A percentile compares a stretch with the other conserved stretches of the same genome.
phyloP scores from a whole-genome alignment of 805 yeast genomes.

The Candida morakotiae region DNA sequence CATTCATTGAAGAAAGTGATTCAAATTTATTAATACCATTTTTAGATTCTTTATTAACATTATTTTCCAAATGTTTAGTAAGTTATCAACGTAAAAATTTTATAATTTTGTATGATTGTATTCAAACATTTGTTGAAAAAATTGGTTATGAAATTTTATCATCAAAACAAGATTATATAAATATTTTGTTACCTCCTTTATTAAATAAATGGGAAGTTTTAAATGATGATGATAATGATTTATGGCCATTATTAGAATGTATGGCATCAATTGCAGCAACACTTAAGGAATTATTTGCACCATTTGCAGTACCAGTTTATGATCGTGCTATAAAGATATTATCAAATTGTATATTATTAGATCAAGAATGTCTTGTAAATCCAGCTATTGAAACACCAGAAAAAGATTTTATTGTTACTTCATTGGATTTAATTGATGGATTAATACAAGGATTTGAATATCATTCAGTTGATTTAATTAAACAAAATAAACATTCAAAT shows the following conservation, averaged over 20 bases:
- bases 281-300: conserved; percentile 78
- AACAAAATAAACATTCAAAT: conserved; percentile 25
- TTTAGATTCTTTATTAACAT: conserved; percentile 62
- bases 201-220: conserved; percentile 75
- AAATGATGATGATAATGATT: conserved; percentile 72
- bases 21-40: conserved; percentile 57
- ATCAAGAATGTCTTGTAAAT: conserved; percentile 58
- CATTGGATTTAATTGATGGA: conserved; percentile 89
- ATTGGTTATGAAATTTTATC: conserved; percentile 54
- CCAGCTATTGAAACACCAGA: conserved; percentile 76
- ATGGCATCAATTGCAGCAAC: conserved; percentile 88
- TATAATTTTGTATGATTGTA: conserved; percentile 81
- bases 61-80: conserved; percentile 69
- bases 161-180: conserved; percentile 54
- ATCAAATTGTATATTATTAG: conserved; percentile 61
- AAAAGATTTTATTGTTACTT: conserved; percentile 83
- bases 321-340: conserved; percentile 72
- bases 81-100: conserved; percentile 80
- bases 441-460: conserved; percentile 81
- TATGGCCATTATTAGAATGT: conserved; percentile 93
- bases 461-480: conserved; percentile 54
- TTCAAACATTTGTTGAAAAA: conserved; percentile 83
- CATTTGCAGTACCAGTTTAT: conserved; percentile 84
- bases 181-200: conserved; percentile 72
- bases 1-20: conserved; percentile 76